Evolutionary conservation across 2,329 filamentous ascomycete genomes (phyloP).

Genomic region (Phialophora macrospora): DNA sequence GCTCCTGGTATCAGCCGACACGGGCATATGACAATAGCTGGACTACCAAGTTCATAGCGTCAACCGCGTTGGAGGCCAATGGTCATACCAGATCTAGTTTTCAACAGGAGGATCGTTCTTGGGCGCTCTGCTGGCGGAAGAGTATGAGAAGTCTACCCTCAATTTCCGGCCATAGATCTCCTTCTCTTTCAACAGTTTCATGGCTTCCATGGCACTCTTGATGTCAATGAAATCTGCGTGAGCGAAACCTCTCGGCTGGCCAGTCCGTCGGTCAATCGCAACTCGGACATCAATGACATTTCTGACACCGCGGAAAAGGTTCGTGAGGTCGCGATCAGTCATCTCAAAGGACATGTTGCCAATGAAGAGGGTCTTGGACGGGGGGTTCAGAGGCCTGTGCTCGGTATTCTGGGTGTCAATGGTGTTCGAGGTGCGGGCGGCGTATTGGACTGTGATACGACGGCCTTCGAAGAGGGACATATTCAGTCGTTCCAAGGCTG

Average conservation of each 20-base stretch:
- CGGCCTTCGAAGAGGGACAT: conserved; percentile 67
- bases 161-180: conserved; percentile 69
- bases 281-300: conserved; percentile 78
- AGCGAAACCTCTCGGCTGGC: conserved; percentile 80
- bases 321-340: conserved; percentile 80
- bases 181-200: conserved; percentile 61
- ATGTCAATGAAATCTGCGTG: conserved; percentile 78
- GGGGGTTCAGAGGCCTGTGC: conserved; percentile 46
- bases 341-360: conserved; percentile 88
- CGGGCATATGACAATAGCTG: neutral
- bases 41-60: neutral
- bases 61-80: neutral
- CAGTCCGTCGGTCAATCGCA: conserved; percentile 79
- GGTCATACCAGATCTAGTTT: neutral
- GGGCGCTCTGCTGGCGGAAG: conserved; percentile 32
- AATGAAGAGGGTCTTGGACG: conserved; percentile 74
- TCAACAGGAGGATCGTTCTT: conserved; percentile 28
- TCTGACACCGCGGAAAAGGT: conserved; percentile 71
- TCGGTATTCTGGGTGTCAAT: conserved; percentile 4
- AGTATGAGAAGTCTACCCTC: conserved; percentile 63
- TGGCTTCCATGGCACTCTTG: conserved; percentile 66
- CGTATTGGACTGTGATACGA: conserved; percentile 66
- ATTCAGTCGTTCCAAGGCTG: conserved; percentile 64
- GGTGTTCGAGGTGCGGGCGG: conserved; percentile 42
- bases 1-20: neutral